Percentiles rank a stretch among this genome's conserved stretches.
phyloP scores from a whole-genome alignment of 495 filamentous ascomycete species.

The Xylaria sp. region DNA sequence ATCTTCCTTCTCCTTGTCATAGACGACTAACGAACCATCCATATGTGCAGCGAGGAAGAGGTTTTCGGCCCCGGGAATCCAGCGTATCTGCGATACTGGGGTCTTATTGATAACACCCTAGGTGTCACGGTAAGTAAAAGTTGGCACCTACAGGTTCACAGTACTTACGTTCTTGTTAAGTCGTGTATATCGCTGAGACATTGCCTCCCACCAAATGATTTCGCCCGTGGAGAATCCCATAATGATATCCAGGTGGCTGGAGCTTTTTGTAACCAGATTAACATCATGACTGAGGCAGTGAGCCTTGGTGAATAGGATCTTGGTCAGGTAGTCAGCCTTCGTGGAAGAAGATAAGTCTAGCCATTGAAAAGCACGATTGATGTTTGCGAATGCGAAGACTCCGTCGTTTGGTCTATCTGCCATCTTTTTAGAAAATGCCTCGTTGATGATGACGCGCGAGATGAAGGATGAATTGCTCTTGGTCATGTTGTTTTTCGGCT shows the following conservation, averaged over 20 bases:
- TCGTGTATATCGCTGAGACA: constrained; percentile 93
- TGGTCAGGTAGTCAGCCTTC: constrained; percentile 86
- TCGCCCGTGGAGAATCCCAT: constrained; percentile 96
- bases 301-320: constrained; percentile 94
- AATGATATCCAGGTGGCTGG: constrained; percentile 83
- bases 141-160: not conserved
- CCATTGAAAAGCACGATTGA: constrained; percentile 89
- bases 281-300: constrained; percentile 96
- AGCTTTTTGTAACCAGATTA: constrained; percentile 79
- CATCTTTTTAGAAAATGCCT: constrained; percentile 76
- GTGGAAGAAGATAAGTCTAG: constrained; percentile 62
- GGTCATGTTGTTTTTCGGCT: constrained; percentile 95
- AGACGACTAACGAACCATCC: constrained; percentile 92
- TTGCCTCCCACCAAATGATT: constrained; percentile 98
- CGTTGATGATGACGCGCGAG: constrained; percentile 91
- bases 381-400: constrained; percentile 89
- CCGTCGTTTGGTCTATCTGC: constrained; percentile 80
- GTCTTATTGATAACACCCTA: constrained; percentile 85
- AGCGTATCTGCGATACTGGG: constrained; percentile 84
- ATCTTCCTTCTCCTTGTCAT: constrained; percentile 99
- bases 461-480: constrained; percentile 99
- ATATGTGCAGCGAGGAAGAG: constrained; percentile 92
- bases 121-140: constrained; percentile 24
- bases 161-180: constrained; percentile 87
- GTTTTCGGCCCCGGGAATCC: constrained; percentile 94